A percentile compares a stretch with the other conserved stretches of the same genome.
Conservation (phyloP, 2,329 filamentous ascomycete species). For the Volutella citrinella region DNA sequence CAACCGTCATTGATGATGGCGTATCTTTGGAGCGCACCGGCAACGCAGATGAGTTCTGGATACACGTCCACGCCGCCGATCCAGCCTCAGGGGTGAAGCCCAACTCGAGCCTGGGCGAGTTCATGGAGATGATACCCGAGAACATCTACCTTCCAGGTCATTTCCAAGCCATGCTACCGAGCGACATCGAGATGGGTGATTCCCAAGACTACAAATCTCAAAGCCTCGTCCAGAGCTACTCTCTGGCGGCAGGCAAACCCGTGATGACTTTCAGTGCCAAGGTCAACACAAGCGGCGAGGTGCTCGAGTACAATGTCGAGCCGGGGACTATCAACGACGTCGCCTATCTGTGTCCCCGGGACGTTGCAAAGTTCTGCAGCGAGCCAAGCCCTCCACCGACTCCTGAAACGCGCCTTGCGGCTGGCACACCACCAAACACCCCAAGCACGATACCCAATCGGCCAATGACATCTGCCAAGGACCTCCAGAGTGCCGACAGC, state of each 20-base stretch:
- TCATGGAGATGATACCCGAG: slow-evolving; percentile 58
- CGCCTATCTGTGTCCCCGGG: slow-evolving; percentile 53
- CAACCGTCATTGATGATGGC: slow-evolving; percentile 75
- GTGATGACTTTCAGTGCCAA: slow-evolving; percentile 62
- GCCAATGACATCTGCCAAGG: slow-evolving; percentile 39
- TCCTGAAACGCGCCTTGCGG: slow-evolving; percentile 25
- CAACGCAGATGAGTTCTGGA: slow-evolving; percentile 59
- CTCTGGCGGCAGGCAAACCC: slow-evolving; percentile 48
- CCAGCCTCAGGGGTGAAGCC: slow-evolving; percentile 67
- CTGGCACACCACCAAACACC: slow-evolving; percentile 22
- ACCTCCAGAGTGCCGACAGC: slow-evolving; percentile 41
- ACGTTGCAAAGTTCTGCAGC: slow-evolving; percentile 44
- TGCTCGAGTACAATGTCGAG: slow-evolving; percentile 54
- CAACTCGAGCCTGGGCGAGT: slow-evolving; percentile 54
- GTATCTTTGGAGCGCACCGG: slow-evolving; percentile 65
- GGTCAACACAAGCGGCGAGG: slow-evolving; percentile 49
- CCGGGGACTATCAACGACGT: slow-evolving; percentile 53
- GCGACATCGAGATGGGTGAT: slow-evolving; percentile 27
- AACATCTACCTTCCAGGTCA: slow-evolving; percentile 61
- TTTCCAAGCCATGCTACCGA: slow-evolving; percentile 55
- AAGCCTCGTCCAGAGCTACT: slow-evolving; percentile 49
- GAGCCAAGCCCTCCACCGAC: slow-evolving; percentile 25
- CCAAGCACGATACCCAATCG: slow-evolving; percentile 29
- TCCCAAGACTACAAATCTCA: slow-evolving; percentile 30
- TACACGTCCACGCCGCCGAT: slow-evolving; percentile 77